A percentile compares a stretch with the other conserved stretches of the same genome.
Evolutionary conservation across 2,329 filamentous ascomycete genomes (phyloP).

Genomic region (Trichoderma atroviride): DNA sequence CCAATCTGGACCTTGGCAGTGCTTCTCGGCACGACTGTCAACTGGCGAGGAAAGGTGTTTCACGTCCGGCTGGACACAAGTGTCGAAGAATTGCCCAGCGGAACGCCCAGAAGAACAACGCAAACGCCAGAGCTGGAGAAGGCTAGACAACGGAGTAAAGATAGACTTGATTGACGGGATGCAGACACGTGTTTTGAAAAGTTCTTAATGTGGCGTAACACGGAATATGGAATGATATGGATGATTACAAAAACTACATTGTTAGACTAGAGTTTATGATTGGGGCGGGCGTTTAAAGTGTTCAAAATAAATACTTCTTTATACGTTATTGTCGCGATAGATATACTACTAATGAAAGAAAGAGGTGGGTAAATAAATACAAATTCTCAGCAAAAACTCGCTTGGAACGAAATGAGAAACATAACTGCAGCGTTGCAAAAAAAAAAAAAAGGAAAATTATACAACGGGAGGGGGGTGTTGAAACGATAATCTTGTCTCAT

Average conservation of each 20-base stretch:
- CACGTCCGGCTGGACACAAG: slow-evolving; percentile 82
- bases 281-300: background rate
- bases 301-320: background rate
- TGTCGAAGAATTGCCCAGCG: slow-evolving; percentile 53
- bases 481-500: slow-evolving; percentile 2
- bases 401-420: background rate
- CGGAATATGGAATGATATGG: background rate
- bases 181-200: background rate
- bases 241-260: background rate
- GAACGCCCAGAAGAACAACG: slow-evolving; percentile 15
- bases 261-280: slow-evolving; percentile 2
- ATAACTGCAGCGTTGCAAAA: background rate
- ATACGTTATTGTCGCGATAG: background rate
- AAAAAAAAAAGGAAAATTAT: background rate
- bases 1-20: slow-evolving; percentile 92
- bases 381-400: background rate
- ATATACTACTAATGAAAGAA: background rate
- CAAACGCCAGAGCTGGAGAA: slow-evolving; percentile 32
- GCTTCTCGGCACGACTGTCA: slow-evolving; percentile 81
- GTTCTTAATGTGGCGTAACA: background rate
- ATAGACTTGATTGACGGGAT: slow-evolving; percentile 32
- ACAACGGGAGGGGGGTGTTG: too few species aligned
- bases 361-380: background rate
- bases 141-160: slow-evolving; percentile 33
- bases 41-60: slow-evolving; percentile 84